Evolutionary conservation across 495 filamentous ascomycete genomes (phyloP), one percentile per base, ranked within the genome.

Genomic region (Trichoderma parareesei): DNA sequence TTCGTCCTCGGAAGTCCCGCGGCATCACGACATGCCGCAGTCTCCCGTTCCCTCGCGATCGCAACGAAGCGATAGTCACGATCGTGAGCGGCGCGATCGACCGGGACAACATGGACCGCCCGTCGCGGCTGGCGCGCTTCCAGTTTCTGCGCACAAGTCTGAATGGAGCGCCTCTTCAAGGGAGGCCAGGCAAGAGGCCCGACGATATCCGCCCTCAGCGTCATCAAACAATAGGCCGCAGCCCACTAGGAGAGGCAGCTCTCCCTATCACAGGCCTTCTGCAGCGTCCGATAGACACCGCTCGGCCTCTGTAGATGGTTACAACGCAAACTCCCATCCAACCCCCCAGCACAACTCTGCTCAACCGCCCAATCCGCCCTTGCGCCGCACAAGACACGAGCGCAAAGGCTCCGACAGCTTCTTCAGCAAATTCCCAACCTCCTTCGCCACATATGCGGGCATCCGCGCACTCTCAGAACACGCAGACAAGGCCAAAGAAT

Each of bases 401-500:
- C 53, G 53, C 27, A 57, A 27, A 9, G 53, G 53, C 33, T 57
- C 53, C 13, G 53, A 57, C 18, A 48, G 42, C 61, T 63, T 63
- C 18, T 44, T 63, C 18, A 46, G 11, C 38, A 42, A 63, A 11
- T 44, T 63, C 18, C 61, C 61, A 3, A 63, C n/a, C 4, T 18
- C 61, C 6, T 63, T 63, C 9, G 33, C 20, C 8, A 46, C 61
- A 8, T 63, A 63, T 35, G 61, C 61, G 13, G 61, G 61, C 13
- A 44, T 63, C 7, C 38, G 42, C 7, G 61, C 61, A 7, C 40
- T 63, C 40, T 44, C 61, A 0, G 43, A 63, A 42, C 38, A 63
- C 42, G 61, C 61, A n/a, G 61, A 63, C 42, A 46, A 37, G 42
- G 61, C 61, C 41, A 63, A 63, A 16, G 61, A 63, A 44, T 63